Evolutionary conservation across 2,329 filamentous ascomycete genomes (phyloP).

Genomic region (Rutstroemia sp.): DNA sequence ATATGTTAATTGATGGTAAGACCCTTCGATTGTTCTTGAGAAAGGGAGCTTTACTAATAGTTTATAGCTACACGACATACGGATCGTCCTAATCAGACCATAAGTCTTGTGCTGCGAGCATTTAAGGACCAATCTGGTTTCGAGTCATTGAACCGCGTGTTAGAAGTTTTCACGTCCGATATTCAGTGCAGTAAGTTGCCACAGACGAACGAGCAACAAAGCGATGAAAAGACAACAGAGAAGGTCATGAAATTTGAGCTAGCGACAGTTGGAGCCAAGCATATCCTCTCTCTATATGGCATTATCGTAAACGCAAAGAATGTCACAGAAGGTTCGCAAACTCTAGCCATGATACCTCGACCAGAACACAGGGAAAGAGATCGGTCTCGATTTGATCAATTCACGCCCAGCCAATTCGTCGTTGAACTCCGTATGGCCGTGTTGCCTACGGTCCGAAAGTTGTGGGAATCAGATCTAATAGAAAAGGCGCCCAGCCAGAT

Average conservation of each 20-base stretch:
- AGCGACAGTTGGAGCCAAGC: conserved; percentile 58
- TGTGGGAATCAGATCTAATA: conserved; percentile 82
- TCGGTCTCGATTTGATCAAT: conserved; percentile 49
- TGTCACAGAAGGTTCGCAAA: conserved; percentile 68
- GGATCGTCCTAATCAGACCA: conserved; percentile 41
- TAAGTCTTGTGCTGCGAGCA: conserved; percentile 73
- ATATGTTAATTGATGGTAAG: conserved; percentile 66
- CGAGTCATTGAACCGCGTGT: conserved; percentile 62
- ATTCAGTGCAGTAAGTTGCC: conserved; percentile 33
- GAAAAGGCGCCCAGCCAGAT: conserved; percentile 73
- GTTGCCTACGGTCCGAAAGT: conserved; percentile 63
- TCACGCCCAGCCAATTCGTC: conserved; percentile 67
- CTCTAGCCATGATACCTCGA: conserved; percentile 43
- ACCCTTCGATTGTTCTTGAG: conserved; percentile 6
- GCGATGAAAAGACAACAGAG: conserved; percentile 32
- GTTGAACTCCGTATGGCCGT: conserved; percentile 79
- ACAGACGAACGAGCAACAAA: background rate
- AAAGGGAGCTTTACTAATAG: background rate
- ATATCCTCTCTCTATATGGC: conserved; percentile 76
- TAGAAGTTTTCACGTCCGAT: conserved; percentile 59
- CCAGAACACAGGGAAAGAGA: conserved; percentile 48
- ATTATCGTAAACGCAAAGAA: conserved; percentile 71
- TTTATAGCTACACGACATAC: conserved; percentile 16
- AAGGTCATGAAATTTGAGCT: conserved; percentile 30
- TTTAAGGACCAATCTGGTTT: conserved; percentile 81